phyloP scores from a whole-genome alignment of 1,284 basidiomycete genomes.

The Meira nashicola region DNA sequence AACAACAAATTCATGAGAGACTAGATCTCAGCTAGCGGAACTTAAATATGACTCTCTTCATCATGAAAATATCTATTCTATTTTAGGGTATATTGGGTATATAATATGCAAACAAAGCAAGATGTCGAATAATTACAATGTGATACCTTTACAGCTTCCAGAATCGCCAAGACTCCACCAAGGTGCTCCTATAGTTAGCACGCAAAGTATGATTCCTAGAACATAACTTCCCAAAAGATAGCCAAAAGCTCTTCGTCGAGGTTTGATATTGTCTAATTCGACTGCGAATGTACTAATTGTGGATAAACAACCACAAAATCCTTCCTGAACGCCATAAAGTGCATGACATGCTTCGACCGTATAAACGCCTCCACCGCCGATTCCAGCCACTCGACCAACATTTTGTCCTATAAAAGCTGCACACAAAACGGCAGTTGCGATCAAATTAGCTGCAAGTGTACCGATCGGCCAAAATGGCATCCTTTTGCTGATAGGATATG shows the following conservation, averaged over 20 bases:
- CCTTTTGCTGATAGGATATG: conserved; percentile 64
- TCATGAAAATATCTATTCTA: neutral
- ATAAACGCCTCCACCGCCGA: conserved; percentile 13
- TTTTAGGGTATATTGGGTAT: neutral
- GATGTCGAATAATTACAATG: too few species aligned
- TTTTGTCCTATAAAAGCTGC: conserved; percentile 30
- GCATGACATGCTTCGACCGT: conserved; percentile 30
- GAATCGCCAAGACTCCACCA: conserved; percentile 44
- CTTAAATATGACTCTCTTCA: too few species aligned
- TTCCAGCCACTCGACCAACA: conserved; percentile 14
- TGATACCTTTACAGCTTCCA: conserved; percentile 29
- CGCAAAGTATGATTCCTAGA: conserved; percentile 30
- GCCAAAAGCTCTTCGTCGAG: conserved; percentile 27
- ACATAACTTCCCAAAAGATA: conserved; percentile 38
- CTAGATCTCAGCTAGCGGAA: too few species aligned
- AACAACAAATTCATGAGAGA: neutral
- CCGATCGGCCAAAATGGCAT: conserved; percentile 75
- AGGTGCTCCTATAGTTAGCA: conserved; percentile 40
- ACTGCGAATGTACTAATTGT: conserved; percentile 90
- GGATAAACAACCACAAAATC: conserved; percentile 90
- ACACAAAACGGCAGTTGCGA: conserved; percentile 57
- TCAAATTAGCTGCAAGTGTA: conserved; percentile 78
- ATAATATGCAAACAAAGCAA: too few species aligned
- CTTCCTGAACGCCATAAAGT: conserved; percentile 63
- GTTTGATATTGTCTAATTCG: conserved; percentile 65